phyloP scores from a whole-genome alignment of 495 filamentous ascomycete species.

The Penicillium herquei region DNA sequence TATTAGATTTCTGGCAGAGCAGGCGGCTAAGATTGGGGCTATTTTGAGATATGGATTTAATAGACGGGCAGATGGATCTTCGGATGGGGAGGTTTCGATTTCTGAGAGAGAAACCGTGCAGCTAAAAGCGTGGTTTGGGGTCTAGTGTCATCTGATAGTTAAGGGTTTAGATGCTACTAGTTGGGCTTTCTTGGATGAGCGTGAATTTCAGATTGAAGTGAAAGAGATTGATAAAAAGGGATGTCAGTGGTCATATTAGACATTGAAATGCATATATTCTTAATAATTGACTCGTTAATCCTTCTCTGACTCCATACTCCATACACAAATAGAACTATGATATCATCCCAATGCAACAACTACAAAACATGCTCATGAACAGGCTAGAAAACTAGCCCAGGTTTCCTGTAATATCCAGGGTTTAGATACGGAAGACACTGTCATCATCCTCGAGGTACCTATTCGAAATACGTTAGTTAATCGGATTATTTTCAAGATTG shows the following conservation, averaged over 20 bases:
- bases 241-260: neutral
- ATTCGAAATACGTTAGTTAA: conserved; percentile 11
- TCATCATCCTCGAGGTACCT: conserved; percentile 55
- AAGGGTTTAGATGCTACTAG: neutral
- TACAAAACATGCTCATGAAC: conserved; percentile 22
- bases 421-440: conserved; percentile 50
- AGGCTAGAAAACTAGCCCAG: neutral
- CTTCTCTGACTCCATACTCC: conserved; percentile 23
- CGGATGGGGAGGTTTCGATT: conserved; percentile 1
- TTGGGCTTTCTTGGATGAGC: too few species aligned
- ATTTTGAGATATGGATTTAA: conserved; percentile 4
- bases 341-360: conserved; percentile 31
- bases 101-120: neutral
- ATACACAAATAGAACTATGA: conserved; percentile 26
- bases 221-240: neutral
- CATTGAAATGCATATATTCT: conserved; percentile 17
- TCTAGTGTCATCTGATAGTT: neutral
- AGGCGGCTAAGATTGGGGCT: conserved; percentile 2
- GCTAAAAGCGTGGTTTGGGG: neutral
- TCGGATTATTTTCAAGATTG: neutral
- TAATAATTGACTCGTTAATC: conserved; percentile 14
- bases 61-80: neutral
- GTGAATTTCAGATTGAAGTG: too few species aligned
- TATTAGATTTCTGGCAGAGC: neutral
- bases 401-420: neutral